Evolutionary conservation across 805 yeast species (phyloP).

Genomic region (Teunomyces barrocoloradensis): DNA sequence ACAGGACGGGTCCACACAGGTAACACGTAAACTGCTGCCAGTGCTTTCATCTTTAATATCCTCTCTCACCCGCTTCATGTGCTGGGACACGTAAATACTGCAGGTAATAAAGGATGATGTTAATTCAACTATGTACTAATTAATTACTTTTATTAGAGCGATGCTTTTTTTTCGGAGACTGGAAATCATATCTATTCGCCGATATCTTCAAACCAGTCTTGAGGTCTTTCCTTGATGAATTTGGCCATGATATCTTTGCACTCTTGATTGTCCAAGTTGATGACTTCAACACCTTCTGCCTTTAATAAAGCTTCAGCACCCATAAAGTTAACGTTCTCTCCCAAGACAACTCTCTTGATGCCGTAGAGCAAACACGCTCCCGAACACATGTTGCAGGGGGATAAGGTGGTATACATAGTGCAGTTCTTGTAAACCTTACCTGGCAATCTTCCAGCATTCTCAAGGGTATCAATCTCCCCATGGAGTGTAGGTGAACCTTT

Average conservation of each 20-base stretch:
- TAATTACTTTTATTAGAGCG: too few relatives aligned
- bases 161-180: too few relatives aligned
- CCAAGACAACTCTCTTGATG: constrained; percentile 79
- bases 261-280: constrained; percentile 54
- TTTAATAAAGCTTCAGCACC: constrained; percentile 81
- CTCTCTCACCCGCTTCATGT: neutral
- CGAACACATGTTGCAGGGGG: constrained; percentile 94
- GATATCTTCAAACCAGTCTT: constrained; percentile 79
- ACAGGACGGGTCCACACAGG: constrained; percentile 1
- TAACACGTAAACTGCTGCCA: neutral
- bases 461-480: constrained; percentile 88
- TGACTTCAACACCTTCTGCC: constrained; percentile 68
- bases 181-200: constrained; percentile 38
- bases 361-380: constrained; percentile 93
- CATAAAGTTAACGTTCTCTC: constrained; percentile 78
- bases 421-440: constrained; percentile 78
- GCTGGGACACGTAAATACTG: neutral
- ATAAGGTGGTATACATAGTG: constrained; percentile 87
- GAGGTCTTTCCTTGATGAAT: constrained; percentile 76
- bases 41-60: neutral
- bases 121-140: neutral
- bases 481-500: constrained; percentile 81
- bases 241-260: constrained; percentile 72
- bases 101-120: neutral
- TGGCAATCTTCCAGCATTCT: constrained; percentile 84